Evolutionary conservation across 2,329 filamentous ascomycete species (phyloP), one percentile per base, ranked within the genome.

Genomic region (Neofusicoccum parvum): DNA sequence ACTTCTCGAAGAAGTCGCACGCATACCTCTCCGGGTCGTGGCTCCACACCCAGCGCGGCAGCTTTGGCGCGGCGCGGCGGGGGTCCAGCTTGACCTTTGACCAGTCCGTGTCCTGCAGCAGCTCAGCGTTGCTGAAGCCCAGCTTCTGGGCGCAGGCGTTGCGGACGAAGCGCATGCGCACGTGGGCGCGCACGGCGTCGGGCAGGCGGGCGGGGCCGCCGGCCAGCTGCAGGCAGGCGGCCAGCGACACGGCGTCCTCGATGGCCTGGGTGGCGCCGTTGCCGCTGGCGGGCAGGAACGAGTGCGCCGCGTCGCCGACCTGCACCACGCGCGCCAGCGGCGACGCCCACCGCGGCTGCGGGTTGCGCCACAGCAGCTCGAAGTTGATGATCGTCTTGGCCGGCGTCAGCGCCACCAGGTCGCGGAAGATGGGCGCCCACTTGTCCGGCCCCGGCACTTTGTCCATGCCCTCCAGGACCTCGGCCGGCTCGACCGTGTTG

Each of bases 71-170:
- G 14, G 79, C 80, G 7, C 76, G 73, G 45, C 78, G 75, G 0
- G 80, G 80, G 67, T 82, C 78, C 1, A 80, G 72, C 70, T 81
- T 79, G 65, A 82, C 80, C 67, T 82, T 81, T 65, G 79, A 75
- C 81, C 80, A 82, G 69, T 83, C 79, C 11, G 80, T 82, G 65
- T 81, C 78, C 70, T 82, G 80, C 1, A 82, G 75, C 9, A 82
- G 76, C 70, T 82, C 80, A 32, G 80, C 75, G 70, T 83, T 81
- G 67, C 77, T 77, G 73, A 82, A 82, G 48, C 80, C 78, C 41
- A 82, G 77, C 65, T 83, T 82, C 65, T 83, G 82, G 1, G 80
- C 80, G 73, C 82, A 84, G 5, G 78, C 76, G 56, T 80, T 81
- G 59, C 81, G 79, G 66, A 80, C 78, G 72, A 82, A 84, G 36